Base-by-base conservation (phyloP, 352 stramenopile genomes). In the Phytophthora pluvialis region DNA sequence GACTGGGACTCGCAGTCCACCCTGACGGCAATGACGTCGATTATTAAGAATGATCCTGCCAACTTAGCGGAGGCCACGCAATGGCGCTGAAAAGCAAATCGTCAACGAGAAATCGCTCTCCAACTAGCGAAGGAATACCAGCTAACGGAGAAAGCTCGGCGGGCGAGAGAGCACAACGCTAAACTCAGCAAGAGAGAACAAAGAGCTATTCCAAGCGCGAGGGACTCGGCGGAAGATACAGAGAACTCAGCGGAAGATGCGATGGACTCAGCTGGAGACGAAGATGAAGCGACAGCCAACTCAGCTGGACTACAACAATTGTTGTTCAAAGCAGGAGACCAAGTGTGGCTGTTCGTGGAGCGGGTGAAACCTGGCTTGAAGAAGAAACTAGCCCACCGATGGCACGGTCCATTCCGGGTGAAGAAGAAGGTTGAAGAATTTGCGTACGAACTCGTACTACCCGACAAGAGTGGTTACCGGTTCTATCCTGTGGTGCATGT, bases 401-500 rank as follows among this genome's bases (percentile, higher is more conserved):
- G 44, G 35, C 35, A 64, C 16, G 42, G 54, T 1, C 32, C 54
- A 12, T 47, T n/a, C n/a, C n/a, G n/a, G n/a, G n/a, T n/a, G n/a
- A n/a, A n/a, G 35, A 39, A 33, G 43, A 47, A 53, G 18, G 12
- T 63, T 3, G 21, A 54, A 32, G 33, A 64, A 21, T 64, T 55
- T 12, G 55, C 35, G 5, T 64, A 50, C 13, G 55, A 56, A 15
- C 29, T 50, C 5, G 44, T 56, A 10, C 28, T 64, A 4, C 35
- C 45, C 4, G 36, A 56, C 29, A 38, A 13, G 10, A 47, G 32
- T 5, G 43, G 33, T 4, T 49, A 55, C 6, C 13, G 55, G 10
- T 63, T 57, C 15, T 56, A 56, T 6, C 38, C 46, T 12, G n/a
- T 63, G 11, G 55, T 55, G 9, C 44, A 48, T 49, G 35, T 63